Evolutionary conservation across 1,139 yeast genomes (phyloP), one percentile per base, ranked within the genome.

Genomic region (Candida freyschussii): DNA sequence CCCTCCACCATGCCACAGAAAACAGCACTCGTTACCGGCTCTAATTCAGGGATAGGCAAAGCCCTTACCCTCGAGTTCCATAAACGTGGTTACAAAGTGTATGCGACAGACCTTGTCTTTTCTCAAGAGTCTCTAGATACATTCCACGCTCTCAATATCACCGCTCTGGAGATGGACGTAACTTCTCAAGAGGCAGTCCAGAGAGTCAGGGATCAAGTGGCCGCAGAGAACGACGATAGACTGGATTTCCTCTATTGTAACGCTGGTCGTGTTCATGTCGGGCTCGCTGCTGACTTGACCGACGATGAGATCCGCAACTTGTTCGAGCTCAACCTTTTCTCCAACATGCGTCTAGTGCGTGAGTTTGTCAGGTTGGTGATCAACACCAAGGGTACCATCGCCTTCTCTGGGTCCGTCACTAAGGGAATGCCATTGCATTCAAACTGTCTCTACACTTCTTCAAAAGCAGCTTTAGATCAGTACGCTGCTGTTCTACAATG

Each of bases 31-130:
- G 37, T 78, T 16, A 78, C 86, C 2, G 87, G 86, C 2, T 75
- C 80, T 20, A 75, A 83, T 2, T 71, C 81, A 2, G 87, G 86
- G 4, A 78, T 79, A 40, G 86, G 86, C 6, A 65, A 60, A 47
- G 71, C 75, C 11, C 59, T 77, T 5, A 71, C 83, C 10, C 57
- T 67, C 28, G 82, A 77, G 45, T 68, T 78, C 44, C 72, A 76
- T 22, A 52, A 55, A 17, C 56, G 75, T 35, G 81, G 81, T 2
- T 74, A 66, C 55, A 60, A 60, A 36, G 85, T 79, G 3, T 73
- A 60, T 46, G 78, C 78, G 3, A 68, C 74, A 4, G 77, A 75
- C 17, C 49, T 11, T 69, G 76, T 21, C 75, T 85, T 16, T 59
- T 80, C 45, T 55, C 75, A 41, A 21, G 77, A 64, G 27, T 69